Base-by-base conservation (phyloP, 805 yeast species). In the Wickerhamomyces bisporus region DNA sequence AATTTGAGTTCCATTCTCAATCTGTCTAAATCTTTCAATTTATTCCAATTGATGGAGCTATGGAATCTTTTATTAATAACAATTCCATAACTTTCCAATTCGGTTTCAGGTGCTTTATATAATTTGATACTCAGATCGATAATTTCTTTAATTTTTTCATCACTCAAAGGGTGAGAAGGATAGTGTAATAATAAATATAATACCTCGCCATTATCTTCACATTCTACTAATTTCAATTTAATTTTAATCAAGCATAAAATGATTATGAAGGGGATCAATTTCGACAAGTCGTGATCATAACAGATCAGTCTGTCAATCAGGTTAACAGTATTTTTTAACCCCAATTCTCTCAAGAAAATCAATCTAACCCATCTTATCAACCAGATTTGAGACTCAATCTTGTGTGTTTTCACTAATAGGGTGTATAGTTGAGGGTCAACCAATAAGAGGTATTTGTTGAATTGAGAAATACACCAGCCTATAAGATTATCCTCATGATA, bases 341-440 rank as follows among this genome's bases (percentile, higher is more conserved):
- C 75, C 13, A 73, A 40, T 39, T 73, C 79, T 38, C 79, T 50
- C 12, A 68, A 49, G 21, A 73, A 59, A 4, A 73, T 38, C 12
- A 73, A 52, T 16, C 79, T 52, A 4, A 70, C 62, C 60, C 70
- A 73, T 36, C 79, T 50, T 12, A 73, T 73, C 20, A 71, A 53
- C 79, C 79, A 73, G 26, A 73, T 58, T 45, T 70, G 77, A 6
- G 71, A 60, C 41, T 73, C 79, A 6, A 73, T 53, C 41, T 55
- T 61, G 27, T 72, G 58, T 44, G 66, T 68, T 34, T 64, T 66
- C 13, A 65, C 53, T 28, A 73, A 50, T 40, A 62, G 62, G 44
- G 71, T 70, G 44, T 71, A 73, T 14, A 73, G 59, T 14, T 67
- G 57, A 35, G 66, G 71, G 48, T 73, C 79, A 6, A 71, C 64